Base-by-base conservation (phyloP, 352 stramenopile genomes). In the Phytophthora fragariaefolia region DNA sequence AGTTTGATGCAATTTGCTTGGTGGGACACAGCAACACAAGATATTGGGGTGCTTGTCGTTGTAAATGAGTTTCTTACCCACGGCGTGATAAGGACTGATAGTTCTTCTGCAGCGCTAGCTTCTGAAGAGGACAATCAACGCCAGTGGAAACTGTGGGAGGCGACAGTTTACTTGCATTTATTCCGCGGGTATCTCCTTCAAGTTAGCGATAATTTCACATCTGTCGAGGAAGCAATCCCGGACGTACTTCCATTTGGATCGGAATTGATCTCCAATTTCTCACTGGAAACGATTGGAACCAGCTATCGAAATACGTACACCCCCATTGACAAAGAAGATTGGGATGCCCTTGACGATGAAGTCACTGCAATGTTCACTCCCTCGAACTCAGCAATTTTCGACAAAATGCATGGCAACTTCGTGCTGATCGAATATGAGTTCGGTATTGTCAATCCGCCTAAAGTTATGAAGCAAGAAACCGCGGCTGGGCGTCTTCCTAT, bases 11-110 rank as follows among this genome's bases (percentile, higher is more conserved):
- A 93, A 53, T 58, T 92, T 10, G 72, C 72, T 3, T 91, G 83
- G 82, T 93, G 85, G 85, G 85, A 93, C 45, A 71, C 66, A 8
- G 59, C 72, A 38, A 89, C 73, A 0, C 85, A 90, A 58, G 78
- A 91, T 0, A 68, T 72, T 2, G 79, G 69, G 0, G 69, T 91
- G 27, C 66, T 93, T 6, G 42, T 86, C 0, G 61, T 91, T 27
- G 54, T 55, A 1, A 83, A 80, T 26, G 83, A 91, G 36, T 66
- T 90, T 22, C 64, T 91, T 0, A 87, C 85, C 0, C 85, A 91
- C 40, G 85, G 85, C 1, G 58, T 74, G 2, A 48, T 74, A 17
- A 59, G 60, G 8, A 38, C 26, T 26, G 45, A 59, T 7, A 32
- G 7, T 45, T 24, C n/a, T 28, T 49, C 4, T 2, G 47, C 34